Percentiles rank a stretch among this genome's conserved stretches.
phyloP scores from a whole-genome alignment of 495 filamentous ascomycete species.

The Staphylotrichum tortipilum region DNA sequence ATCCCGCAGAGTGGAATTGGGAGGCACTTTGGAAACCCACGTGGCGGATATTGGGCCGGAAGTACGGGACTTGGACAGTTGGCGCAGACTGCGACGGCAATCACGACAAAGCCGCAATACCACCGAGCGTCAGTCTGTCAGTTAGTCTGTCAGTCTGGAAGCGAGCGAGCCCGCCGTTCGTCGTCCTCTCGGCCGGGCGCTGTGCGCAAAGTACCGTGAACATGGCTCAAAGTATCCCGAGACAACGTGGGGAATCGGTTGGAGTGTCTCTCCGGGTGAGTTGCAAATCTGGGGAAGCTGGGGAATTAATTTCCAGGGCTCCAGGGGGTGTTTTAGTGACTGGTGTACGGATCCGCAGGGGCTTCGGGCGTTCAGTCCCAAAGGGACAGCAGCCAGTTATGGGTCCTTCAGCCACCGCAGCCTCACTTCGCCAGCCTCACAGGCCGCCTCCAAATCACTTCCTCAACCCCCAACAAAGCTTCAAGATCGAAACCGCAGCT shows the following conservation, averaged over 20 bases:
- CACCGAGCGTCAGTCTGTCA: not conserved
- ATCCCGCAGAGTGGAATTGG: not conserved
- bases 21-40: constrained; percentile 1
- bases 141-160: not conserved
- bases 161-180: not conserved
- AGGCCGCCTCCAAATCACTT: too few species aligned
- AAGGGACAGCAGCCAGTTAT: too few species aligned
- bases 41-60: constrained; percentile 7
- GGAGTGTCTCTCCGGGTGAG: not conserved
- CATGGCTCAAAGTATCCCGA: not conserved
- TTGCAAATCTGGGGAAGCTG: not conserved
- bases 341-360: too few species aligned
- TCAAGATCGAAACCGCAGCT: not conserved
- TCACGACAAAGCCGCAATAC: not conserved
- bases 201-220: not conserved
- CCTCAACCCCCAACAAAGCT: not conserved
- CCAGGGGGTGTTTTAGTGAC: not conserved
- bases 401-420: not conserved
- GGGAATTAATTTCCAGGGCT: not conserved
- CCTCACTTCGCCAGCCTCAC: not conserved
- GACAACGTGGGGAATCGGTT: not conserved
- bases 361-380: too few species aligned
- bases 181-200: not conserved
- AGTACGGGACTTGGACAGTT: constrained; percentile 4
- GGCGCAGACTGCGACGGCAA: not conserved